Evolutionary conservation across 371 early-diverging fungal species (phyloP).

Genomic region (Fennellomyces sp.): DNA sequence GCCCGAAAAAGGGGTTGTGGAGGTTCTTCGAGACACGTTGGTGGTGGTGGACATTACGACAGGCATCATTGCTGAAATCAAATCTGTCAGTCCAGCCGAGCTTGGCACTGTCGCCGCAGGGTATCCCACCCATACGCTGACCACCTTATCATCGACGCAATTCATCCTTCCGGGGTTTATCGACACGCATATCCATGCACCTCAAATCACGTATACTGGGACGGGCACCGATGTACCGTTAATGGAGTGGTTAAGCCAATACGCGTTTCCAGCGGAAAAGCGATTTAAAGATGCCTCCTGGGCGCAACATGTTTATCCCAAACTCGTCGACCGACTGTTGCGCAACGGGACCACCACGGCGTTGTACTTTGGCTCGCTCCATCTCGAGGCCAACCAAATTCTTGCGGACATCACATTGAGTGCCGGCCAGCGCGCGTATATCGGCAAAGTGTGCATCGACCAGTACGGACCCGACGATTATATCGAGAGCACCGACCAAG

Average conservation of each 20-base stretch:
- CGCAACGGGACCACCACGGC: conserved; percentile 64
- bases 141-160: conserved; percentile 6
- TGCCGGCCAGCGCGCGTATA: conserved; percentile 69
- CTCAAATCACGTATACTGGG: conserved; percentile 71
- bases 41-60: background rate
- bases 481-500: conserved; percentile 50
- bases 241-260: conserved; percentile 53
- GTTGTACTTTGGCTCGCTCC: conserved; percentile 67
- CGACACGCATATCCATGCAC: conserved; percentile 78
- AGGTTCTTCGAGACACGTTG: background rate
- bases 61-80: background rate
- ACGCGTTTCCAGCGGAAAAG: conserved; percentile 70
- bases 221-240: conserved; percentile 70
- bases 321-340: conserved; percentile 45
- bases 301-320: conserved; percentile 49
- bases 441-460: conserved; percentile 79
- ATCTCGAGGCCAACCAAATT: conserved; percentile 47
- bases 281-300: conserved; percentile 36
- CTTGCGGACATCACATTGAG: conserved; percentile 52
- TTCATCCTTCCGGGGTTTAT: conserved; percentile 68
- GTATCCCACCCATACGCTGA: background rate
- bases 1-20: background rate
- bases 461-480: conserved; percentile 59
- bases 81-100: background rate
- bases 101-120: background rate